Base-by-base conservation (phyloP, 805 yeast genomes). In the Hanseniaspora nectarophila region DNA sequence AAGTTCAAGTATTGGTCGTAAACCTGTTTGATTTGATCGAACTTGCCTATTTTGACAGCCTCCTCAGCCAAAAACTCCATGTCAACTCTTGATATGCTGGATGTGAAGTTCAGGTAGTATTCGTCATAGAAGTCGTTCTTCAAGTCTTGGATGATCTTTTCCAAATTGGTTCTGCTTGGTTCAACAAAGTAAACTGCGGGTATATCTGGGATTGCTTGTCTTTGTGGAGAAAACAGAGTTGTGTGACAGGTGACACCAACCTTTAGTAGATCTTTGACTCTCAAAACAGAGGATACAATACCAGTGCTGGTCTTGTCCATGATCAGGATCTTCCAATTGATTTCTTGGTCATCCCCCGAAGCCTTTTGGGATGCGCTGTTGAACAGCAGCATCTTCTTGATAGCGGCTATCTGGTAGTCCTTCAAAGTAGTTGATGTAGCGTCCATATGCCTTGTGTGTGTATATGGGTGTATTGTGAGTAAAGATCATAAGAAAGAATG, bases 1-100 rank as follows among this genome's bases (percentile, higher is more conserved):
- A 86, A 92, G 67, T 90, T 89, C 56, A 90, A 71, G 67, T 89
- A 92, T 67, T 92, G 98, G 66, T 92, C 99, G 67, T 73, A 92
- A 5, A 92, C 95, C 65, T 90, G 97, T 57, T 82, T 77, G 53
- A 92, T 82, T 59, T 77, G 78, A 55, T 71, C 73, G 1, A 90
- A 75, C 57, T 82, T 82, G 0, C 88, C 88, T 15, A 79, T 72
- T 45, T 77, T 59, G 0, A 95, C 83, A 26, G 87, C 90, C 48
- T 81, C 74, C 58, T 82, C 81, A 20, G 97, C 97, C 63, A 92
- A 80, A 42, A 83, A 88, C 65, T 92, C 99, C 51, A 92, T 73
- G 37, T 88, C 70, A 37, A 78, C 83, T 56, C 98, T 77, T 51
- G 78, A 73, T 55, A 92, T 72, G 13, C 84, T 76, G 5, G 92